Evolutionary conservation across 495 filamentous ascomycete species (phyloP).

Genomic region (Tetracladium marchalianum): DNA sequence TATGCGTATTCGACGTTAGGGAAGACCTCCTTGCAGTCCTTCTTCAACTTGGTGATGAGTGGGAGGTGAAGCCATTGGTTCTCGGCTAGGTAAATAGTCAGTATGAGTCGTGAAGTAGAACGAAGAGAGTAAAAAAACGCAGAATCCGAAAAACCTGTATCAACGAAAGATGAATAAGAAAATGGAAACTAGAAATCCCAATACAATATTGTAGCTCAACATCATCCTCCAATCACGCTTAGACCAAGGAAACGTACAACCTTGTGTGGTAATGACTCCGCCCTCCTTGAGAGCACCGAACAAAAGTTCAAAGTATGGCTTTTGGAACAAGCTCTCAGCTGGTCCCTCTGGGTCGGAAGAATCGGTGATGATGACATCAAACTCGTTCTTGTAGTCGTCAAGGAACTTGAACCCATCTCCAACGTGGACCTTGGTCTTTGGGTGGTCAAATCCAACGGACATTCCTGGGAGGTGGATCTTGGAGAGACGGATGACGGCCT

Average conservation of each 20-base stretch:
- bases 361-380: conserved; percentile 99
- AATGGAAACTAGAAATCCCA: conserved; percentile 16
- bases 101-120: conserved; percentile 1
- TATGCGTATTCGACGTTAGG: conserved; percentile 96
- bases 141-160: conserved; percentile 9
- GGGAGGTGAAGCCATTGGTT: conserved; percentile 98
- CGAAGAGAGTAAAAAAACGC: conserved; percentile 5
- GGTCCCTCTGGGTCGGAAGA: conserved; percentile 95
- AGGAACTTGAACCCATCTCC: conserved; percentile 99
- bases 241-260: conserved; percentile 83
- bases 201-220: conserved; percentile 5
- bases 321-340: conserved; percentile 93
- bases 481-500: conserved; percentile 95
- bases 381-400: conserved; percentile 82
- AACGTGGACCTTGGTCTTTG: conserved; percentile 80
- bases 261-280: conserved; percentile 99
- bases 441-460: conserved; percentile 85
- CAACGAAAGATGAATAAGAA: conserved; percentile 12
- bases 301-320: conserved; percentile 94
- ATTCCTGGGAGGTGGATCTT: conserved; percentile 97
- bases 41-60: conserved; percentile 84
- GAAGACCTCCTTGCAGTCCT: conserved; percentile 95
- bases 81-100: conserved; percentile 58
- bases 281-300: conserved; percentile 81
- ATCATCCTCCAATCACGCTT: conserved; percentile 14